Percentiles rank a stretch among this genome's conserved stretches.
Evolutionary conservation across 176 grass and related monocot species (phyloP).

Genomic region (Pontederia crassipes): DNA sequence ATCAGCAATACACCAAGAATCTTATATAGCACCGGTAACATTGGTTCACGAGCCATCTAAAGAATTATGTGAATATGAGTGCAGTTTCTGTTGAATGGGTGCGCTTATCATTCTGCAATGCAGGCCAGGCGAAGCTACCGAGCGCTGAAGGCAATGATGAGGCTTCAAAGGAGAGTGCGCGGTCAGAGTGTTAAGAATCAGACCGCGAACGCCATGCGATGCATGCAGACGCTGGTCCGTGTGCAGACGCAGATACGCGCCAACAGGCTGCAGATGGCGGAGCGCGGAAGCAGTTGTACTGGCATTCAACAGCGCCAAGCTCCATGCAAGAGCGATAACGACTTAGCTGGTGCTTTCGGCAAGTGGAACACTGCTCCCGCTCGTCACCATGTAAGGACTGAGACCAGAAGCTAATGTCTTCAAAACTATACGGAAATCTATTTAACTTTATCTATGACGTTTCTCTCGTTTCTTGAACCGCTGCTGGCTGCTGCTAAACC

Average conservation of each 20-base stretch:
- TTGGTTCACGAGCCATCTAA: no score
- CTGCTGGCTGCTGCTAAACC: constrained; percentile 7
- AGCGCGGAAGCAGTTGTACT: constrained; percentile 31
- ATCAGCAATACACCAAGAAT: no score
- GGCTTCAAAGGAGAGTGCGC: constrained; percentile 61
- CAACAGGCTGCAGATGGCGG: constrained; percentile 77
- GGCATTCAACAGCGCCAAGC: constrained; percentile 23
- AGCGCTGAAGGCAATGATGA: constrained; percentile 69
- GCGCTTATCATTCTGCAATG: not conserved
- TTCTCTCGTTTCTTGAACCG: not conserved
- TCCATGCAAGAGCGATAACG: constrained; percentile 21
- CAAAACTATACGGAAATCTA: not conserved
- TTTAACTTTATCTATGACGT: not conserved
- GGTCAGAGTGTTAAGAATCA: constrained; percentile 58
- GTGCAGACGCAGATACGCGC: constrained; percentile 71
- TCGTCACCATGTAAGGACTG: constrained; percentile 5
- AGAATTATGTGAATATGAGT: no score
- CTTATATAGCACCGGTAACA: no score
- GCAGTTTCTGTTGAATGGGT: not conserved
- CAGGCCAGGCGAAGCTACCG: constrained; percentile 73
- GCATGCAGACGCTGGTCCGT: constrained; percentile 80
- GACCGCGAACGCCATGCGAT: constrained; percentile 71
- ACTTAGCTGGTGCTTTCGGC: constrained; percentile 21
- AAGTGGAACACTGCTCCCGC: constrained; percentile 15
- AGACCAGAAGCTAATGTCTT: no score